A percentile compares a stretch with the other conserved stretches of the same genome.
Conservation (phyloP, 1,284 basidiomycete species). For the Sphaerobolus stellatus region DNA sequence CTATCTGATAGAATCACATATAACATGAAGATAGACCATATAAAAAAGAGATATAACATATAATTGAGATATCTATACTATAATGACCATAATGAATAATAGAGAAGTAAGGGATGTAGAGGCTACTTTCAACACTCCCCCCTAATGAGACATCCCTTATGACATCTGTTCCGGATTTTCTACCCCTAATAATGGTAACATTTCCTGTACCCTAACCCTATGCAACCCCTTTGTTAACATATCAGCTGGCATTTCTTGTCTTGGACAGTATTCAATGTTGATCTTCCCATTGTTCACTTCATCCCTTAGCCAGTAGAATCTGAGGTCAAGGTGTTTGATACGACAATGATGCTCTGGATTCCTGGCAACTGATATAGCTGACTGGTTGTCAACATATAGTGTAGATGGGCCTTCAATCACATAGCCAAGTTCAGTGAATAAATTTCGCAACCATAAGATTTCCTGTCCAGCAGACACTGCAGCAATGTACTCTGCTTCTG, state of each 20-base stretch:
- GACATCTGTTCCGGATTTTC: too few species aligned
- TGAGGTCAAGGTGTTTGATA: conserved; percentile 29
- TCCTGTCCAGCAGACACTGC: conserved; percentile 34
- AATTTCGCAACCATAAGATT: conserved; percentile 36
- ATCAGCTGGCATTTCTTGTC: not conserved
- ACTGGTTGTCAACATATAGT: conserved; percentile 27
- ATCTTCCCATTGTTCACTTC: conserved; percentile 10
- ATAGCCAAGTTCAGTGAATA: conserved; percentile 31
- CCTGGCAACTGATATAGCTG: conserved; percentile 24
- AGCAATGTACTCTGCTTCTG: conserved; percentile 44
- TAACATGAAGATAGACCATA: too few species aligned
- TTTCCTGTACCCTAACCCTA: not conserved
- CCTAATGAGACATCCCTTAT: not conserved
- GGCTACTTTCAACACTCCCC: not conserved
- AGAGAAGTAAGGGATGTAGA: too few species aligned
- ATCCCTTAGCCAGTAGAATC: conserved; percentile 25
- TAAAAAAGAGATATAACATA: too few species aligned
- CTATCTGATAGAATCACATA: too few species aligned
- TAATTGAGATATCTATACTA: too few species aligned
- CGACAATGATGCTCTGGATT: conserved; percentile 27
- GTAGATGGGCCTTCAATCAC: conserved; percentile 15
- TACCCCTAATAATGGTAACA: not conserved
- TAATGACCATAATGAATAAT: too few species aligned
- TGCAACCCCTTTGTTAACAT: not conserved
- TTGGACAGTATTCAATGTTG: not conserved